phyloP scores from a whole-genome alignment of 176 grass and related monocot species.

The Poa pratensis region DNA sequence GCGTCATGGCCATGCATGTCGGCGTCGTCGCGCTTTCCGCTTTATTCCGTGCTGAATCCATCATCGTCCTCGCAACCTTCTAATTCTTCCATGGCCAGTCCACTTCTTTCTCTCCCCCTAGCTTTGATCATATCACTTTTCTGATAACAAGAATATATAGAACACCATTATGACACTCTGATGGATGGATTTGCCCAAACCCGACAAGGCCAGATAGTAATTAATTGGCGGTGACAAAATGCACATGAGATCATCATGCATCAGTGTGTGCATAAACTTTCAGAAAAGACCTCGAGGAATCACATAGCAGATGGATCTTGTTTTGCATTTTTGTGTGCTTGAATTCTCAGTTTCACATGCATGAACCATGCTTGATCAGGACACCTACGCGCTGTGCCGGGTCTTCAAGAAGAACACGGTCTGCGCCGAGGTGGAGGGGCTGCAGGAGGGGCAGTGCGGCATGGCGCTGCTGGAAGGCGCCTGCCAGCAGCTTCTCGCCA shows the following conservation, averaged over 20 bases:
- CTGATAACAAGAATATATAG: slow-evolving; percentile 7
- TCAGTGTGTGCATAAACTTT: slow-evolving; percentile 31
- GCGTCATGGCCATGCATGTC: slow-evolving; percentile 54
- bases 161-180: slow-evolving; percentile 6
- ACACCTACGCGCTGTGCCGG: slow-evolving; percentile 72
- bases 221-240: neutral
- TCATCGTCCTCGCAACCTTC: slow-evolving; percentile 48
- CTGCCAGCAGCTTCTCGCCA: slow-evolving; percentile 46
- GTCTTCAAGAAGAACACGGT: slow-evolving; percentile 86
- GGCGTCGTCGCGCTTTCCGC: slow-evolving; percentile 55
- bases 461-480: slow-evolving; percentile 54
- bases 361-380: slow-evolving; percentile 42
- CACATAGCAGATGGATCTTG: neutral
- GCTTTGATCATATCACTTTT: slow-evolving; percentile 23
- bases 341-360: neutral
- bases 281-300: neutral
- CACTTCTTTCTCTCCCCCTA: slow-evolving; percentile 46
- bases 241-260: slow-evolving; percentile 38
- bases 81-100: slow-evolving; percentile 27
- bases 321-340: neutral
- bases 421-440: slow-evolving; percentile 62
- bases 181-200: neutral
- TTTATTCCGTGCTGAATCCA: slow-evolving; percentile 72
- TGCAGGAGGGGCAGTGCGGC: slow-evolving; percentile 70
- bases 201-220: neutral